Evolutionary conservation across 148 eudicot genomes (phyloP).

Genomic region (Chenopodium formosanum): DNA sequence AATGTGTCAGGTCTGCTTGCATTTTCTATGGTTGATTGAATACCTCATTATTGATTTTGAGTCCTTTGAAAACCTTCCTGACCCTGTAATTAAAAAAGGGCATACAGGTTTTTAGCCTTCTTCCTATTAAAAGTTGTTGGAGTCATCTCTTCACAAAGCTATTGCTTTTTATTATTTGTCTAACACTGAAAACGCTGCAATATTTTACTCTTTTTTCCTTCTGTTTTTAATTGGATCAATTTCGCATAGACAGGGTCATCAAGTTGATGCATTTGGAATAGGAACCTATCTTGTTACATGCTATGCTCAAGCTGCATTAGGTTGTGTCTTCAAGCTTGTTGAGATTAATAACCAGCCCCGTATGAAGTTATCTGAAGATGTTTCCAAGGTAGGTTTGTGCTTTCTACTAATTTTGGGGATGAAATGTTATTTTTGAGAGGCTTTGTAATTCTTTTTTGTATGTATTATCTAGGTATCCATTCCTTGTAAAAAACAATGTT

Average conservation of each 20-base stretch:
- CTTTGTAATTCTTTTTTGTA: slow-evolving; percentile 19
- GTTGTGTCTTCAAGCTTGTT: slow-evolving; percentile 97
- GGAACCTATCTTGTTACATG: slow-evolving; percentile 97
- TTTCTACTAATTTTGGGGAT: neutral
- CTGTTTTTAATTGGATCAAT: neutral
- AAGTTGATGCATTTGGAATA: slow-evolving; percentile 90
- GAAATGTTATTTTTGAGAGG: slow-evolving; percentile 4
- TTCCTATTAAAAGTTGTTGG: neutral
- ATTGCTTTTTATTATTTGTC: neutral
- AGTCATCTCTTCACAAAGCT: neutral
- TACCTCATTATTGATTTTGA: neutral
- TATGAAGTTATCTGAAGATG: slow-evolving; percentile 93
- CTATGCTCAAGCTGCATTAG: slow-evolving; percentile 96
- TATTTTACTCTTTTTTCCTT: neutral
- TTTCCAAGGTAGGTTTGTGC: slow-evolving; percentile 72
- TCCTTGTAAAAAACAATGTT: slow-evolving; percentile 89
- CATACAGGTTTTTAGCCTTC: neutral
- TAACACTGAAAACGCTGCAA: neutral
- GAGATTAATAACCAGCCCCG: slow-evolving; percentile 96
- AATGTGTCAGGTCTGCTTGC: neutral
- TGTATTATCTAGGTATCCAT: slow-evolving; percentile 67
- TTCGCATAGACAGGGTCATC: slow-evolving; percentile 71
- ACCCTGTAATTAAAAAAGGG: neutral
- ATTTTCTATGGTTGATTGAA: neutral
- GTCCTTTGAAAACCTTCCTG: neutral